phyloP scores from a whole-genome alignment of 352 stramenopile genomes.

The Phytophthora crassamura region DNA sequence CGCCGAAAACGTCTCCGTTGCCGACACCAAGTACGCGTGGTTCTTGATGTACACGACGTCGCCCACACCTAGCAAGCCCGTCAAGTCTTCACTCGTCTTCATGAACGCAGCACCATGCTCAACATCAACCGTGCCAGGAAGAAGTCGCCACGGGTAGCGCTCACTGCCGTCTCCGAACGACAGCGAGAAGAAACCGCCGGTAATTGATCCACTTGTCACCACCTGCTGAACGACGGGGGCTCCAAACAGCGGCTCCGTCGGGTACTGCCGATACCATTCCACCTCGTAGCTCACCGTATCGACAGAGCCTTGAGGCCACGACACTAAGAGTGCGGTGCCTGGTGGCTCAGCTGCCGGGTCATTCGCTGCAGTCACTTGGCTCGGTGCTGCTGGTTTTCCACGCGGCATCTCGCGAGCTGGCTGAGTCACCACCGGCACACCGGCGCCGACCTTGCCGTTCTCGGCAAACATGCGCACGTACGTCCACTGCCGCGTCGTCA shows the following conservation, averaged over 20 bases:
- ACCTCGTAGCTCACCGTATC: constrained; percentile 54
- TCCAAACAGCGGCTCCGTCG: constrained; percentile 66
- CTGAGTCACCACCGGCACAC: constrained; percentile 46
- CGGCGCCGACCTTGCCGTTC: constrained; percentile 63
- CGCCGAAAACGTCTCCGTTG: constrained; percentile 73
- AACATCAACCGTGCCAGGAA: constrained; percentile 65
- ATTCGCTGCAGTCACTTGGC: constrained; percentile 47
- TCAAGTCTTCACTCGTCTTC: constrained; percentile 89
- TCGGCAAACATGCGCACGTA: constrained; percentile 79
- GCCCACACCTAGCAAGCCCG: constrained; percentile 79
- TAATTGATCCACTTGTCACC: constrained; percentile 55
- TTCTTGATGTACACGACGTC: constrained; percentile 86
- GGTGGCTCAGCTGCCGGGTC: constrained; percentile 36
- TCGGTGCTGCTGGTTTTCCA: constrained; percentile 52
- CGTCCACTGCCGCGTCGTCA: constrained; percentile 54
- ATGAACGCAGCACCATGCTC: constrained; percentile 66
- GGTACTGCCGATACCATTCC: constrained; percentile 76
- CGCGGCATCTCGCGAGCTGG: constrained; percentile 73
- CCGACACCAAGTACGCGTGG: constrained; percentile 77
- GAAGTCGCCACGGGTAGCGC: constrained; percentile 40
- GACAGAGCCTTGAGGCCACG: constrained; percentile 51
- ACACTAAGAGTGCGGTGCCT: constrained; percentile 59
- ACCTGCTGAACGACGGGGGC: constrained; percentile 59
- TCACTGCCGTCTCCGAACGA: constrained; percentile 54
- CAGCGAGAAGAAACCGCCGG: constrained; percentile 66